Base-by-base conservation (phyloP, 1,284 basidiomycete species). In the Phlebopus sp. region DNA sequence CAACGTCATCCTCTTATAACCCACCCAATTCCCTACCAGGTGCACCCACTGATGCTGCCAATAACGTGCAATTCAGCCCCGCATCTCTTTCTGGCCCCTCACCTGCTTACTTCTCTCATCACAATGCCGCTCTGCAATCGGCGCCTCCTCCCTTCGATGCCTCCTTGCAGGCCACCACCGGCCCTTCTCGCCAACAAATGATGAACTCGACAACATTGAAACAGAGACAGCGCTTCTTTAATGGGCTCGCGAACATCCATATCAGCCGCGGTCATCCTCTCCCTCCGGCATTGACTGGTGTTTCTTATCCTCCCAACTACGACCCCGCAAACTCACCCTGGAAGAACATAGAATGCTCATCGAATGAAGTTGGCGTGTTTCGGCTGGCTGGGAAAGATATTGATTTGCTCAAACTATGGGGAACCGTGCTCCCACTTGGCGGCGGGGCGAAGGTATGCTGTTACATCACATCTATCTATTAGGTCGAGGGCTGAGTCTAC, bases 341-440 rank as follows among this genome's bases (percentile, higher is more conserved):
- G 82, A 78, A 79, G 57, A 66, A 69, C 41, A 66, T 90, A 49
- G 86, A 89, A 51, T 69, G 75, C 35, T 76, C 76, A 6, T 59
- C 72, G 15, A 55, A 58, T 23, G 86, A 86, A 51, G 54, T 74
- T 14, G 87, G 86, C 37, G 67, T 74, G 34, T 72, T 90, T 58
- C 78, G 80, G 49, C 60, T 93, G 37, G 81, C 83, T 3, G 89
- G 88, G 17, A 89, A 82, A 65, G 90, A 92, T 60, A 73, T 92
- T 42, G 85, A 86, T 56, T 64, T 93, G 35, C 86, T 88, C 67
- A 83, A 74, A 55, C 67, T 90, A 7, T 90, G 82, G 81, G 71
- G 70, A 10, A 50, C 78, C 35, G 81, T 86, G 34, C 67, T 70
- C 47, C 70, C 77, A 51, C 58, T 68, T 31, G 86, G 87, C 32